These are phyloP conservation scores for Crotalaria pallida DNA, from an alignment of 306 rosid species.

Conservation along the genomic window DNA sequence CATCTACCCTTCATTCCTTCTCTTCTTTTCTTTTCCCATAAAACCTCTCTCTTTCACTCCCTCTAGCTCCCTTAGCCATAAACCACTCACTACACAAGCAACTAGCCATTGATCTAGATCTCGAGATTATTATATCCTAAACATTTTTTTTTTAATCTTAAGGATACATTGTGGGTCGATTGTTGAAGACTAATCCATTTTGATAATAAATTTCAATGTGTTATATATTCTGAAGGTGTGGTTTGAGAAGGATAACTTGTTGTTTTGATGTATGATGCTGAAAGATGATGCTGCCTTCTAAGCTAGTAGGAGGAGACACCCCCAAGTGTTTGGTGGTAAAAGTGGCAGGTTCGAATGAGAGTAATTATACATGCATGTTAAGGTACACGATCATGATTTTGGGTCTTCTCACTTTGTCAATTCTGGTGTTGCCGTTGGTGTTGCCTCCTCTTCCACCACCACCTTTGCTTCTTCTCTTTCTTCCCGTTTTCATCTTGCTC, in stretches of 20 bases:
- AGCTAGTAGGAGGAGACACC: neutral
- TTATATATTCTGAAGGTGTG: neutral
- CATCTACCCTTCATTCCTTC: neutral
- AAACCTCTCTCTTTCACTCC: neutral
- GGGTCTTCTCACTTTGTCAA: conserved; percentile 35
- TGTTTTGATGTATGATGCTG: neutral
- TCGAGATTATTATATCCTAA: neutral
- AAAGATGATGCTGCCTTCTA: neutral
- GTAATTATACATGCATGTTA: conserved; percentile 29
- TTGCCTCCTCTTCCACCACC: conserved; percentile 85
- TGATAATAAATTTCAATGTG: conserved; percentile 9
- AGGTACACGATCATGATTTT: conserved; percentile 40
- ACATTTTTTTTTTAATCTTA: no score
- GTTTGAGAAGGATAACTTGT: neutral
- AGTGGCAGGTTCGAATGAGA: neutral
- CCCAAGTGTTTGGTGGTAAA: neutral
- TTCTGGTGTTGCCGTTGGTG: conserved; percentile 53
- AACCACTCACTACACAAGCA: neutral
- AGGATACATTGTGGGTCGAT: no score
- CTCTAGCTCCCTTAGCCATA: neutral
- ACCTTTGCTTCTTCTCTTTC: conserved; percentile 43
- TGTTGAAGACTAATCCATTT: no score
- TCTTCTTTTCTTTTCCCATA: neutral
- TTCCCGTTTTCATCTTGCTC: conserved; percentile 48
- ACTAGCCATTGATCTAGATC: neutral